Percentiles rank a stretch among this genome's conserved stretches.
Evolutionary conservation across 2,329 filamentous ascomycete genomes (phyloP).

Genomic region (Pleomassaria siparia): DNA sequence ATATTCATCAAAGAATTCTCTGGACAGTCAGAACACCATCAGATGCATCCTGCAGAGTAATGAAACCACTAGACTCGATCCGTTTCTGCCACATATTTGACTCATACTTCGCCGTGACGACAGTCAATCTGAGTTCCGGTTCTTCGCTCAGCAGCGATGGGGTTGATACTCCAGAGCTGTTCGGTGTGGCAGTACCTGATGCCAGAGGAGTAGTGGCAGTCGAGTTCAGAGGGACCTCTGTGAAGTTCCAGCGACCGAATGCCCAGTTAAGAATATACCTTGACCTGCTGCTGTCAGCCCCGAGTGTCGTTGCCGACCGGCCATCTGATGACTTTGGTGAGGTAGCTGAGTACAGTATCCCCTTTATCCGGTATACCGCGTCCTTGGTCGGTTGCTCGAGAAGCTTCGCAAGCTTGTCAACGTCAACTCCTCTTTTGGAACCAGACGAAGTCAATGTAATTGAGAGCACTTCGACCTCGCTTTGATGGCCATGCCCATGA

Average conservation of each 20-base stretch:
- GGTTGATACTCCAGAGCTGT: conserved; percentile 23
- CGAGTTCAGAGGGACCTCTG: conserved; percentile 51
- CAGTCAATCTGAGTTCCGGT: conserved; percentile 67
- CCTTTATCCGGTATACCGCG: conserved; percentile 95
- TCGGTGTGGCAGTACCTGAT: conserved; percentile 23
- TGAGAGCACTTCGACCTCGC: conserved; percentile 88
- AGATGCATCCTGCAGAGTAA: conserved; percentile 27
- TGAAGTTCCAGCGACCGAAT: conserved; percentile 93
- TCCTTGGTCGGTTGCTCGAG: conserved; percentile 80
- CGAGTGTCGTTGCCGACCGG: conserved; percentile 29
- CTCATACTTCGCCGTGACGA: conserved; percentile 73
- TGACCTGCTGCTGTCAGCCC: conserved; percentile 42
- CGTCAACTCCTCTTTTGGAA: conserved; percentile 60
- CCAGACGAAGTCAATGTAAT: conserved; percentile 60
- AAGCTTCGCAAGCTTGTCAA: conserved; percentile 58
- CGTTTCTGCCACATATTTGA: conserved; percentile 76
- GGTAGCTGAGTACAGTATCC: conserved; percentile 53
- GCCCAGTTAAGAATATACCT: conserved; percentile 97
- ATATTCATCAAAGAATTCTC: conserved; percentile 13
- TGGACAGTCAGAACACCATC: conserved; percentile 25
- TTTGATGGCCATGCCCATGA: conserved; percentile 67
- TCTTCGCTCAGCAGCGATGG: conserved; percentile 53
- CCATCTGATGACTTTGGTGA: conserved; percentile 51
- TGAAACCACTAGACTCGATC: conserved; percentile 59
- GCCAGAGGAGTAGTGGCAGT: conserved; percentile 19